phyloP scores from a whole-genome alignment of 2,329 filamentous ascomycete genomes.

The Diaporthe australafricana region DNA sequence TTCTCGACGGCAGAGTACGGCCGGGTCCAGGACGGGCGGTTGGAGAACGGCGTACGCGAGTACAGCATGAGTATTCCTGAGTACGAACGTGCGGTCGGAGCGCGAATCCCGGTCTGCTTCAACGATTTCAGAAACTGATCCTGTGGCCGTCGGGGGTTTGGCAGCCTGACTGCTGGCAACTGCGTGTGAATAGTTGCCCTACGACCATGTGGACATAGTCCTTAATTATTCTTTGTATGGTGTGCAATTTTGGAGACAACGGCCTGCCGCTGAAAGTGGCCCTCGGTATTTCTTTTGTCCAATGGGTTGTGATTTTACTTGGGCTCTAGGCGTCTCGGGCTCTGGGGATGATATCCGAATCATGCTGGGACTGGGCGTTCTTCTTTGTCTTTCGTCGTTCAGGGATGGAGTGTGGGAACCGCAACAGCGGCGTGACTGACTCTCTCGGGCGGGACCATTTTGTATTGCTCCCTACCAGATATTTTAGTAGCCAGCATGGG shows the following conservation, averaged over 20 bases:
- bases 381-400: neutral
- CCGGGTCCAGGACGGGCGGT: slow-evolving; percentile 33
- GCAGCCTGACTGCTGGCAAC: too few species aligned
- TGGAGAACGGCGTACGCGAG: slow-evolving; percentile 18
- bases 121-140: neutral
- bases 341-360: slow-evolving; percentile 31
- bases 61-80: slow-evolving; percentile 25
- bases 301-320: slow-evolving; percentile 10
- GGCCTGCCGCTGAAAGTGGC: neutral
- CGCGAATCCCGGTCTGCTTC: slow-evolving; percentile 17
- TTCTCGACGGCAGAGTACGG: slow-evolving; percentile 28
- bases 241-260: neutral
- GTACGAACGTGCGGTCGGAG: slow-evolving; percentile 29
- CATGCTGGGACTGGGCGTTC: slow-evolving; percentile 18
- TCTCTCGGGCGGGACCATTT: neutral
- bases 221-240: neutral
- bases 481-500: neutral
- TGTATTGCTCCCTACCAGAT: neutral
- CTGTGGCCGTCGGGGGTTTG: too few species aligned
- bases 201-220: neutral
- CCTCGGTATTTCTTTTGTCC: neutral
- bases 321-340: slow-evolving; percentile 19
- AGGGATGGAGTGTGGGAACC: neutral
- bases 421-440: neutral
- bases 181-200: neutral